A percentile compares a stretch with the other conserved stretches of the same genome.
These are phyloP conservation scores for Pichia membranifaciens DNA, from an alignment of 805 yeast genomes.

Conservation along the genomic window DNA sequence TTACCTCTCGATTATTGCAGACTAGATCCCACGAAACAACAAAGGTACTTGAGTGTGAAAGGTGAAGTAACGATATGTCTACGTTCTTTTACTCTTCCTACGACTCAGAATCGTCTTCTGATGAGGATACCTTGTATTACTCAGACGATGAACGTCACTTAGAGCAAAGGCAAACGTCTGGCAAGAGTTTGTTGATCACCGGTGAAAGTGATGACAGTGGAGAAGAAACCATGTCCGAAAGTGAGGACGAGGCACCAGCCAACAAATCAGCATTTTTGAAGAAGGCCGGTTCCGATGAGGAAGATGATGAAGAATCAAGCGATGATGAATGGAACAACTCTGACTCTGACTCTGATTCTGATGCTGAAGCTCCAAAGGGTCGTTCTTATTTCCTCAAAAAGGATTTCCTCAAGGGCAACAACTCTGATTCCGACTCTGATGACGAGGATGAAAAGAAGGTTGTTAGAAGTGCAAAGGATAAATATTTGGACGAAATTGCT, in stretches of 20 bases:
- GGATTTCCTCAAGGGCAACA: constrained; percentile 39
- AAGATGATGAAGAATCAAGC: constrained; percentile 31
- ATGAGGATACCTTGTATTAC: constrained; percentile 47
- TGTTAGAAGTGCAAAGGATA: constrained; percentile 90
- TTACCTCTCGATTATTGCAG: no score
- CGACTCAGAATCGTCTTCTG: constrained; percentile 48
- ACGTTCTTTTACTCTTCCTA: constrained; percentile 75
- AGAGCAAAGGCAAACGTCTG: constrained; percentile 20
- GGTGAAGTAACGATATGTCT: constrained; percentile 52
- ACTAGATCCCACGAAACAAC: no score
- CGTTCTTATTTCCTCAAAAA: constrained; percentile 53
- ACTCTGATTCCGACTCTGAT: constrained; percentile 34
- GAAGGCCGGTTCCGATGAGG: constrained; percentile 1
- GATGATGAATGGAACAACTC: constrained; percentile 33
- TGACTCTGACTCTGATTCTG: constrained; percentile 38
- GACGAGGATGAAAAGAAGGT: constrained; percentile 68
- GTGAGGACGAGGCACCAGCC: constrained; percentile 4
- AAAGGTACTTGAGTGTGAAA: neutral
- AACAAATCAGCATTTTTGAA: constrained; percentile 3
- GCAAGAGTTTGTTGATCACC: constrained; percentile 4
- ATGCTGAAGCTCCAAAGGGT: constrained; percentile 42
- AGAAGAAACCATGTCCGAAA: constrained; percentile 11
- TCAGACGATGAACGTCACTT: constrained; percentile 53
- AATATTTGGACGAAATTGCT: constrained; percentile 81
- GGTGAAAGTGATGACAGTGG: constrained; percentile 12